Conservation (phyloP, 2,329 filamentous ascomycete species). For the Curvularia verruculosa region DNA sequence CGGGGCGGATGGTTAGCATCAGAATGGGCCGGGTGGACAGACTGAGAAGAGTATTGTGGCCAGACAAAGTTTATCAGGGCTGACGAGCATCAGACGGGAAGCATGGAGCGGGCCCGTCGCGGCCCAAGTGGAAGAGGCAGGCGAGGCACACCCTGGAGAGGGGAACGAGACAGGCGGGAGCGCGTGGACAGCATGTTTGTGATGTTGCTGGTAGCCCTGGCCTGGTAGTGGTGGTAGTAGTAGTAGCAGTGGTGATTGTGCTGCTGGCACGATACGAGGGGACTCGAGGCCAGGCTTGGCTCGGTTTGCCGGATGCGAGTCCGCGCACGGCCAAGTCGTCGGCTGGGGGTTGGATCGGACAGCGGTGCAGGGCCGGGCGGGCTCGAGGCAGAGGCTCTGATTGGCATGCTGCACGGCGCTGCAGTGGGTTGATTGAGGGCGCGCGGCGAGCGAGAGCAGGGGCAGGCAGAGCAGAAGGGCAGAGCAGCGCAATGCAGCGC, state of each 20-base stretch:
- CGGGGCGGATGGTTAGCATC: slow-evolving; percentile 28
- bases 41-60: slow-evolving; percentile 4
- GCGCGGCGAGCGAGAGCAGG: too few species aligned
- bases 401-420: slow-evolving; percentile 29
- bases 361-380: slow-evolving; percentile 27
- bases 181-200: slow-evolving; percentile 1
- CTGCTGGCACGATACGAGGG: slow-evolving; percentile 11
- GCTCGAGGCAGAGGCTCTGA: slow-evolving; percentile 28
- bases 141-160: slow-evolving; percentile 4
- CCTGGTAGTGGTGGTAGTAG: neutral
- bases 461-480: too few species aligned
- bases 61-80: slow-evolving; percentile 27
- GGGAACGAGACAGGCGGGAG: slow-evolving; percentile 20
- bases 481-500: slow-evolving; percentile 21
- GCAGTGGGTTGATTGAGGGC: slow-evolving; percentile 34
- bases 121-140: slow-evolving; percentile 1
- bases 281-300: slow-evolving; percentile 28
- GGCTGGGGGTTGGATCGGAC: slow-evolving; percentile 21
- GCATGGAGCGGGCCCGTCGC: slow-evolving; percentile 17
- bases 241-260: neutral
- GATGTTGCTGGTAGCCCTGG: neutral
- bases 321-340: slow-evolving; percentile 18
- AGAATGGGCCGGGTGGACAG: slow-evolving; percentile 24
- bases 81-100: slow-evolving; percentile 15
- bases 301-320: slow-evolving; percentile 27